phyloP scores from a whole-genome alignment of 2,329 filamentous ascomycete genomes.

The Orbilia quercus region DNA sequence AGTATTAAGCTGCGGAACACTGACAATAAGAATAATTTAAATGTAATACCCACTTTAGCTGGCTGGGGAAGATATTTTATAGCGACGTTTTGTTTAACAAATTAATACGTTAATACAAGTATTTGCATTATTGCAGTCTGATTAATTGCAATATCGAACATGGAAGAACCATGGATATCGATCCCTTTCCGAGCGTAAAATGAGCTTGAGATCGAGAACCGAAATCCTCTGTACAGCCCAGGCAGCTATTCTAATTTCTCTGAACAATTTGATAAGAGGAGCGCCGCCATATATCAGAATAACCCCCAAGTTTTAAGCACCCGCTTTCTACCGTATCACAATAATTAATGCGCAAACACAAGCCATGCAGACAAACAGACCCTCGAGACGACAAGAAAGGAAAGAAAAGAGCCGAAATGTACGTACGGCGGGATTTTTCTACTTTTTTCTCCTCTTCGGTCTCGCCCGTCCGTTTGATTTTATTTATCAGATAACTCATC shows the following conservation, averaged over 20 bases:
- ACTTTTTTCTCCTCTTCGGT: not conserved
- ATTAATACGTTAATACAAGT: too few species aligned
- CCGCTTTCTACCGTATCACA: conserved; percentile 15
- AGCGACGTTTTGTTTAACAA: too few species aligned
- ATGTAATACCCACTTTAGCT: too few species aligned
- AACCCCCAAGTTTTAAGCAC: not conserved
- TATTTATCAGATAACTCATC: conserved; percentile 20
- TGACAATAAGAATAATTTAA: too few species aligned
- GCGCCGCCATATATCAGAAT: conserved; percentile 1
- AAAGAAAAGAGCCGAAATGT: not conserved
- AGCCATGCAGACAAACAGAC: too few species aligned
- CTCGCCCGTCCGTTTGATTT: too few species aligned
- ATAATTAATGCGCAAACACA: not conserved
- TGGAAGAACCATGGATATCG: conserved; percentile 2
- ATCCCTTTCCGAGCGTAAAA: too few species aligned
- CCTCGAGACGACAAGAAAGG: not conserved
- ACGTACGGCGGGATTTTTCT: not conserved
- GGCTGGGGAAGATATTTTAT: too few species aligned
- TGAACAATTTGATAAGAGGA: not conserved
- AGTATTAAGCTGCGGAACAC: too few species aligned
- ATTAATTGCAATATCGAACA: not conserved
- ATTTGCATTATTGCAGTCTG: not conserved
- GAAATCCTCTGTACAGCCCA: not conserved
- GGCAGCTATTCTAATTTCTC: not conserved
- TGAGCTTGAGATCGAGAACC: too few species aligned